These are phyloP conservation scores for Populus ilicifolia DNA, from an alignment of 345 rosid genomes.

Conservation along the genomic window DNA sequence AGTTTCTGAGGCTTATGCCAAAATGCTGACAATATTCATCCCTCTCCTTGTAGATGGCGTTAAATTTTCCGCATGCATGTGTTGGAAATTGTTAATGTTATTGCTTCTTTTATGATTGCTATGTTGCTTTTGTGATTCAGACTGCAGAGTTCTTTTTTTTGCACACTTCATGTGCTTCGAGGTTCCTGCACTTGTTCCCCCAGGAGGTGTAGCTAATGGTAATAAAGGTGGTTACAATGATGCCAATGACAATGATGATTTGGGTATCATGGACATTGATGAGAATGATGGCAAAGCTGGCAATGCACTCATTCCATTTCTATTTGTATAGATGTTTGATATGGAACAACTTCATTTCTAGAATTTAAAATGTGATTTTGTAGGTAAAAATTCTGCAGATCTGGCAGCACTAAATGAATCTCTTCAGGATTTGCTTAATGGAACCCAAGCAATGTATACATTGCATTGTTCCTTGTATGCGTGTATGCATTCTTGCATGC, in stretches of 20 bases:
- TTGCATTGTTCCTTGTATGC: neutral
- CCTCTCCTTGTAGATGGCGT: slow-evolving; percentile 99
- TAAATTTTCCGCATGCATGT: slow-evolving; percentile 17
- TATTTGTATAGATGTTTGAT: slow-evolving; percentile 7
- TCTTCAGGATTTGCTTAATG: slow-evolving; percentile 95
- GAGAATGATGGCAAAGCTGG: slow-evolving; percentile 75
- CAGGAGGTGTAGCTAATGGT: slow-evolving; percentile 66
- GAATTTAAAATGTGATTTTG: slow-evolving; percentile 21
- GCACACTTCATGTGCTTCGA: slow-evolving; percentile 99
- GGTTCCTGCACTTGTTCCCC: slow-evolving; percentile 92
- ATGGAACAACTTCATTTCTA: slow-evolving; percentile 12
- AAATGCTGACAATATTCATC: slow-evolving; percentile 92
- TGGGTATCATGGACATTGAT: slow-evolving; percentile 95
- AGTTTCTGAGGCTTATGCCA: slow-evolving; percentile 95
- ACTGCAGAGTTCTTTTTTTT: slow-evolving; percentile 94
- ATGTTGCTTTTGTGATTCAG: slow-evolving; percentile 21
- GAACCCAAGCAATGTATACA: slow-evolving; percentile 66
- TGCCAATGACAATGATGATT: slow-evolving; percentile 62
- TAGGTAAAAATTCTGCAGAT: slow-evolving; percentile 75
- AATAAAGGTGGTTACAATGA: slow-evolving; percentile 37
- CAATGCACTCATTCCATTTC: slow-evolving; percentile 26
- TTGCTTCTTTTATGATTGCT: slow-evolving; percentile 12
- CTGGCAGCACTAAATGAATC: slow-evolving; percentile 79
- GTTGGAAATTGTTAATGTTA: slow-evolving; percentile 5
- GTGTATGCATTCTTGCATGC: neutral